Conservation (phyloP, 805 yeast genomes). For the Starmera pachycereana region DNA sequence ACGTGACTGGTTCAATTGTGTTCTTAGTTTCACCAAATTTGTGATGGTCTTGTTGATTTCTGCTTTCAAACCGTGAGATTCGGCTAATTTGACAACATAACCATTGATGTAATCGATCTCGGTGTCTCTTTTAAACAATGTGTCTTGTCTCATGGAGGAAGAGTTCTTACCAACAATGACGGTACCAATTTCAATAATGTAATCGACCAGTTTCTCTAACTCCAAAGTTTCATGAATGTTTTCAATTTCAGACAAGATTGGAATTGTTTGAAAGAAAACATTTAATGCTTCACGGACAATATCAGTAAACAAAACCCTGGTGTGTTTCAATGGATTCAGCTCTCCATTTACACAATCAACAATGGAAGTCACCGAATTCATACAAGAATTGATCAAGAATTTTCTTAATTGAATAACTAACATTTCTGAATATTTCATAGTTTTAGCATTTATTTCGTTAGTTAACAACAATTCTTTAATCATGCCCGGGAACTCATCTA, state of each 20-base stretch:
- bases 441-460: slow-evolving; percentile 12
- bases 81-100: slow-evolving; percentile 50
- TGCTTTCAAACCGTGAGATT: slow-evolving; percentile 24
- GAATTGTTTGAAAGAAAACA: slow-evolving; percentile 20
- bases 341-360: slow-evolving; percentile 74
- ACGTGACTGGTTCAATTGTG: slow-evolving; percentile 17
- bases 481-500: slow-evolving; percentile 4
- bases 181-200: slow-evolving; percentile 31
- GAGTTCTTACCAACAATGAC: slow-evolving; percentile 43
- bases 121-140: slow-evolving; percentile 38
- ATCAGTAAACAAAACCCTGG: slow-evolving; percentile 23
- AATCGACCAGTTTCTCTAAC: slow-evolving; percentile 22
- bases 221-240: slow-evolving; percentile 15
- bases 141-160: slow-evolving; percentile 47
- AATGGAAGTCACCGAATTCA: slow-evolving; percentile 76
- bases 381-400: slow-evolving; percentile 68
- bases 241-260: slow-evolving; percentile 18
- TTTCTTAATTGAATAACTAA: slow-evolving; percentile 62
- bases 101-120: slow-evolving; percentile 86
- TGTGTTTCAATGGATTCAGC: slow-evolving; percentile 38
- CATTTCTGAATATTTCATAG: slow-evolving; percentile 31
- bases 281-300: slow-evolving; percentile 25
- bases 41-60: slow-evolving; percentile 23
- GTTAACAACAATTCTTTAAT: slow-evolving; percentile 15
- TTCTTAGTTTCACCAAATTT: slow-evolving; percentile 25